Evolutionary conservation across 1,284 basidiomycete species (phyloP).

Genomic region (Athelia sp.): DNA sequence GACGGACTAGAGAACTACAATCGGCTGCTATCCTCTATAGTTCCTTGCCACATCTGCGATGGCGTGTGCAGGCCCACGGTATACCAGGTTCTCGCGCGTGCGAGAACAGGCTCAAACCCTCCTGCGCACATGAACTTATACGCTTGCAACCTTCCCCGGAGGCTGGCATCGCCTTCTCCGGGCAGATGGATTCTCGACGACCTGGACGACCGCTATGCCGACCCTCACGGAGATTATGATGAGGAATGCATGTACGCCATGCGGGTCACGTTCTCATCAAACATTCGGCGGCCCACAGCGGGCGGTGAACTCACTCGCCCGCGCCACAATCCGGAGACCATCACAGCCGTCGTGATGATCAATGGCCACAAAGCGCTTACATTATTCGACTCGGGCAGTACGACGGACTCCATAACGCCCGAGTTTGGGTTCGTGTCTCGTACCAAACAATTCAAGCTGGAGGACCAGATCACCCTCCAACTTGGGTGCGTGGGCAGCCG

Average conservation of each 20-base stretch:
- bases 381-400: slow-evolving; percentile 19
- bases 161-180: too few species aligned
- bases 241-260: background rate
- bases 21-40: too few species aligned
- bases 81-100: too few species aligned
- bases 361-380: slow-evolving; percentile 14
- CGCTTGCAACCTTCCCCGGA: too few species aligned
- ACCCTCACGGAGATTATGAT: background rate
- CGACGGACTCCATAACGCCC: slow-evolving; percentile 15
- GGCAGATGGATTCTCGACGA: too few species aligned
- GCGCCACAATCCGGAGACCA: background rate
- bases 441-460: slow-evolving; percentile 10
- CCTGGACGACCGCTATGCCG: too few species aligned
- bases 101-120: too few species aligned
- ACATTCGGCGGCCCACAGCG: background rate
- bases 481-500: slow-evolving; percentile 19
- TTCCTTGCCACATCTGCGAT: too few species aligned
- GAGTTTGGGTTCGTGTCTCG: slow-evolving; percentile 12
- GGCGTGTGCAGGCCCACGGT: too few species aligned
- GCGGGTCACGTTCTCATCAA: background rate
- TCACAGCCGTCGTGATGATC: slow-evolving; percentile 9
- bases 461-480: slow-evolving; percentile 16
- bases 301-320: background rate
- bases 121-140: too few species aligned
- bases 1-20: too few species aligned